Conservation (phyloP, 1,284 basidiomycete genomes). For the Amylostereum areolatum region DNA sequence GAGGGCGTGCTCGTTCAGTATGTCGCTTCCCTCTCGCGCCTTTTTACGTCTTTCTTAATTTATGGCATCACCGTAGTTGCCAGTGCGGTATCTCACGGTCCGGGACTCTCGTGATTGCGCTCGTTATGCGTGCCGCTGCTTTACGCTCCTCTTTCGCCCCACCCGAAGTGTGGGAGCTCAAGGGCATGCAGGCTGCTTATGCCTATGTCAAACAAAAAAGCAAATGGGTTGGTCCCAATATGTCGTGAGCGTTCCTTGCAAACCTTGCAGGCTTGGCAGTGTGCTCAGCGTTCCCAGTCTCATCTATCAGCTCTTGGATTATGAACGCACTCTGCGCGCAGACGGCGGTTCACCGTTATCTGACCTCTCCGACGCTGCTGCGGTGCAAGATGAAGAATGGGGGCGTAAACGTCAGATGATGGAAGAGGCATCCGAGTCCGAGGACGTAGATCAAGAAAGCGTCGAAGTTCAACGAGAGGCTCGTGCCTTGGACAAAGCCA, state of each 20-base stretch:
- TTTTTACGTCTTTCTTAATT: not conserved
- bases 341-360: constrained; percentile 45
- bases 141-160: constrained; percentile 60
- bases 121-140: constrained; percentile 91
- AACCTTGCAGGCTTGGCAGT: not conserved
- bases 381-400: constrained; percentile 81
- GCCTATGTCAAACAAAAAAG: constrained; percentile 86
- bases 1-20: constrained; percentile 87
- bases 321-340: constrained; percentile 74
- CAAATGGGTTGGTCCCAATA: constrained; percentile 89
- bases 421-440: constrained; percentile 49
- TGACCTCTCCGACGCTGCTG: constrained; percentile 44
- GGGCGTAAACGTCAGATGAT: constrained; percentile 62
- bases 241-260: constrained; percentile 65
- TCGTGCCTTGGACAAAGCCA: constrained; percentile 70
- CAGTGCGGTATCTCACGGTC: constrained; percentile 96
- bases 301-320: constrained; percentile 94
- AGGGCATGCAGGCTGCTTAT: constrained; percentile 92
- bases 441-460: constrained; percentile 49
- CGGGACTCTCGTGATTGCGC: constrained; percentile 88
- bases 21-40: constrained; percentile 26
- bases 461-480: constrained; percentile 67
- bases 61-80: constrained; percentile 48
- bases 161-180: constrained; percentile 71
- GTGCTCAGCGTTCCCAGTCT: constrained; percentile 46